Conservation (phyloP, 1,139 yeast species). For the Candida sp. region DNA sequence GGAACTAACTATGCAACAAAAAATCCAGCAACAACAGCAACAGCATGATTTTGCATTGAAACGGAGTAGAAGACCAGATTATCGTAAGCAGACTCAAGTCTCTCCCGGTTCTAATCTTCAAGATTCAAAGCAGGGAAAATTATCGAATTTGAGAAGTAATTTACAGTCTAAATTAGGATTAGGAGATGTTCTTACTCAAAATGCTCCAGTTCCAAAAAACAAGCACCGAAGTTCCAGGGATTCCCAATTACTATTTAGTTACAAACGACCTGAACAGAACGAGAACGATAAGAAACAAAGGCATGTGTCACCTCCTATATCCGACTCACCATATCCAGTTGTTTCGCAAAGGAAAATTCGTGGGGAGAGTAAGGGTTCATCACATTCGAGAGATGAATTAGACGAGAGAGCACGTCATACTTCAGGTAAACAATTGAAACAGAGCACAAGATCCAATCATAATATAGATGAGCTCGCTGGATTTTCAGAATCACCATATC, state of each 20-base stretch:
- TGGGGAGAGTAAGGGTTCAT: not conserved
- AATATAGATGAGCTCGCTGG: too few relatives aligned
- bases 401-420: not conserved
- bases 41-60: slow-evolving; percentile 31
- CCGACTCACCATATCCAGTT: not conserved
- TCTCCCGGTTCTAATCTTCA: slow-evolving; percentile 3
- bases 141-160: not conserved
- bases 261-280: slow-evolving; percentile 14
- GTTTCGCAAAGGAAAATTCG: slow-evolving; percentile 1
- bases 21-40: not conserved
- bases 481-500: slow-evolving; percentile 3
- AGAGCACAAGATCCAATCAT: too few relatives aligned
- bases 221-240: slow-evolving; percentile 16
- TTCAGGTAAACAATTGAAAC: too few relatives aligned
- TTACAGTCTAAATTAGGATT: not conserved
- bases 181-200: not conserved
- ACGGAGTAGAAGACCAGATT: slow-evolving; percentile 41
- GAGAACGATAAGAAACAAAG: slow-evolving; percentile 2
- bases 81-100: slow-evolving; percentile 24
- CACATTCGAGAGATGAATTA: not conserved
- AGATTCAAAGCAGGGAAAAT: not conserved
- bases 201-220: slow-evolving; percentile 1
- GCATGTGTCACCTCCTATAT: slow-evolving; percentile 1
- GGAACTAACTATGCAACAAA: slow-evolving; percentile 5
- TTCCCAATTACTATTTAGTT: slow-evolving; percentile 32